phyloP scores from a whole-genome alignment of 495 filamentous ascomycete species.

The Xylaria bambusicola region DNA sequence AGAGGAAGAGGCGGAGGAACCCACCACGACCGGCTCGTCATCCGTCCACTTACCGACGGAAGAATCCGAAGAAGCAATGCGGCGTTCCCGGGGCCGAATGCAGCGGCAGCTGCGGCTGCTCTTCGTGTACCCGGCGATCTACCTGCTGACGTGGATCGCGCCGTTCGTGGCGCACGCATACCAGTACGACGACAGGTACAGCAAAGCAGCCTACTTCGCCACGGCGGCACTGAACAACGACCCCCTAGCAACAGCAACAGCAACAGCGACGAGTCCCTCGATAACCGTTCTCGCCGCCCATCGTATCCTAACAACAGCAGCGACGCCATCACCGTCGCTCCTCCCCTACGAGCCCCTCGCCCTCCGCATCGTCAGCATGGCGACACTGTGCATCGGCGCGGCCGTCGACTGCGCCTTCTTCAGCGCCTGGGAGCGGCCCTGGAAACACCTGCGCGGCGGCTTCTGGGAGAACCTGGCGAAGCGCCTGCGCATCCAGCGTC shows the following conservation, averaged over 20 bases:
- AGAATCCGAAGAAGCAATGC: constrained; percentile 31
- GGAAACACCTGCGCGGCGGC: constrained; percentile 59
- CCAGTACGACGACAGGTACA: constrained; percentile 56
- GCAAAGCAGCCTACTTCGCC: neutral
- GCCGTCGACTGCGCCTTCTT: constrained; percentile 69
- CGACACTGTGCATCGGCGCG: constrained; percentile 61
- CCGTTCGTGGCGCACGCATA: constrained; percentile 66
- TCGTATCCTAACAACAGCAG: no score
- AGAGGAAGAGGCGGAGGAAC: neutral
- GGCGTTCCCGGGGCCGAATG: constrained; percentile 54
- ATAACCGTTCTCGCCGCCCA: no score
- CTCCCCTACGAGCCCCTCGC: constrained; percentile 46
- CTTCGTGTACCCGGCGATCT: constrained; percentile 71
- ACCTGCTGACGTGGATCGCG: constrained; percentile 71
- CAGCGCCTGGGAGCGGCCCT: constrained; percentile 65
- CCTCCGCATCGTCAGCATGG: constrained; percentile 55
- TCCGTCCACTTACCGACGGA: constrained; percentile 24
- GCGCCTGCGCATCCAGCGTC: constrained; percentile 18
- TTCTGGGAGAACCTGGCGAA: constrained; percentile 39
- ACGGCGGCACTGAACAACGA: neutral
- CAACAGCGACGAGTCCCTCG: no score
- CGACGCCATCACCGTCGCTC: neutral
- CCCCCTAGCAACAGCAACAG: constrained; percentile 2
- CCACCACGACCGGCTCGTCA: constrained; percentile 12
- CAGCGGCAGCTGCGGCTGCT: constrained; percentile 66